Evolutionary conservation across 257 asterid genomes (phyloP), one percentile per base, ranked within the genome.

Genomic region (Fraxinus anomala): DNA sequence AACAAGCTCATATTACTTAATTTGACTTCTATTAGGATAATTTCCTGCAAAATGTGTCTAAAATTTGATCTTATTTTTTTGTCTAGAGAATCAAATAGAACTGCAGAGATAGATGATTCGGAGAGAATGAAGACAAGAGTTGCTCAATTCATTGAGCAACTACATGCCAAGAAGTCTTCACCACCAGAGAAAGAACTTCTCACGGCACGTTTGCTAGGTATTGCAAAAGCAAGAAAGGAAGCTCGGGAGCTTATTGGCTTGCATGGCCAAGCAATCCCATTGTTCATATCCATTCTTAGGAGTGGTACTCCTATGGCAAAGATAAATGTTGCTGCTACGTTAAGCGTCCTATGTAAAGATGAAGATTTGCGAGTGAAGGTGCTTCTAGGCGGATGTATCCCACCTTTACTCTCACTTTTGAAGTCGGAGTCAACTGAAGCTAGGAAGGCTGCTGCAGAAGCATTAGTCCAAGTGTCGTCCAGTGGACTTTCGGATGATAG

Each of bases 371-470:
- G 97, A 80, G 76, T 91, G 74, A 94, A 91, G 83, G 97, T 94
- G 73, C 94, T 94, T 78, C 86, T 94, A 34, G 97, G 98, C 69
- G 98, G 98, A 76, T 92, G 97, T 82, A 84, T 92, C 81, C 98
- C 98, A 17, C 96, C 97, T 31, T 83, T 94, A 71, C 92, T 94
- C 70, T 83, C 94, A 26, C 88, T 94, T 81, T 85, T 94, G 81
- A 94, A 89, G 77, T 92, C 96, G 6, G 90, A 87, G 73, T 87
- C 86, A 63, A 80, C 78, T 51, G 98, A 92, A 77, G 89, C 91
- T 77, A 86, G 93, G 84, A 94, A 91, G 85, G 96, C 89, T 73
- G 97, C 98, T 80, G 96, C 98, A 37, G 98, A 91, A 83, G 93
- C 96, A 71, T 70, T 94, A 81, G 83, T 82, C 79, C 89, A 88